phyloP scores from a whole-genome alignment of 495 filamentous ascomycete genomes.

The Chaetomium fimeti region DNA sequence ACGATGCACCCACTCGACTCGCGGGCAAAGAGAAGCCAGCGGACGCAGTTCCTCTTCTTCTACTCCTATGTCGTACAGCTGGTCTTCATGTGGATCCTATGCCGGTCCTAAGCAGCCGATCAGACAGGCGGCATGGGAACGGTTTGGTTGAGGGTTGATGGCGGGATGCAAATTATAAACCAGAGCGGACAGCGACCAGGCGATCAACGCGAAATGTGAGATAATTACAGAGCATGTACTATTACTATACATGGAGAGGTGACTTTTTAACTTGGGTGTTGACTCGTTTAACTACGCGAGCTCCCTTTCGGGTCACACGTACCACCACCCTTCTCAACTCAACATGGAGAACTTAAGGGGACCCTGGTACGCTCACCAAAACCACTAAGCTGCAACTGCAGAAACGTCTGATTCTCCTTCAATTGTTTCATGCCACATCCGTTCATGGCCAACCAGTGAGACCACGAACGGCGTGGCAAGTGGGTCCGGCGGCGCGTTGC shows the following conservation, averaged over 20 bases:
- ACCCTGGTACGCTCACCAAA: too few species aligned
- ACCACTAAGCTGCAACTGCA: too few species aligned
- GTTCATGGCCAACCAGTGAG: not conserved
- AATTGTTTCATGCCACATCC: not conserved
- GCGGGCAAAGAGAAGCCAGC: slow-evolving; percentile 78
- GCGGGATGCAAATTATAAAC: not conserved
- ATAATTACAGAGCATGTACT: too few species aligned
- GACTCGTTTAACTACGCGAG: too few species aligned
- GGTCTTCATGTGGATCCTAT: slow-evolving; percentile 92
- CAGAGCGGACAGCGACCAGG: too few species aligned
- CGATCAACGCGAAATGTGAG: too few species aligned
- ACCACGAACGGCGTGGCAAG: not conserved
- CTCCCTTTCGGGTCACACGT: too few species aligned
- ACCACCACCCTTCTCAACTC: too few species aligned
- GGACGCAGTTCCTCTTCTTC: slow-evolving; percentile 92
- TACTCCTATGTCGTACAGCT: slow-evolving; percentile 95
- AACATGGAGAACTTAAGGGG: too few species aligned
- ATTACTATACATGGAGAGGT: too few species aligned
- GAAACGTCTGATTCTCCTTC: not conserved
- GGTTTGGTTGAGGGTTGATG: not conserved
- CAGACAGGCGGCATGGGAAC: not conserved
- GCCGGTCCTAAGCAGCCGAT: slow-evolving; percentile 32
- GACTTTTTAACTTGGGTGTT: too few species aligned
- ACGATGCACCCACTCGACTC: slow-evolving; percentile 61
- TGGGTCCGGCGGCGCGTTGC: not conserved